phyloP scores from a whole-genome alignment of 1,284 basidiomycete species.

The Jaminaea rosea region DNA sequence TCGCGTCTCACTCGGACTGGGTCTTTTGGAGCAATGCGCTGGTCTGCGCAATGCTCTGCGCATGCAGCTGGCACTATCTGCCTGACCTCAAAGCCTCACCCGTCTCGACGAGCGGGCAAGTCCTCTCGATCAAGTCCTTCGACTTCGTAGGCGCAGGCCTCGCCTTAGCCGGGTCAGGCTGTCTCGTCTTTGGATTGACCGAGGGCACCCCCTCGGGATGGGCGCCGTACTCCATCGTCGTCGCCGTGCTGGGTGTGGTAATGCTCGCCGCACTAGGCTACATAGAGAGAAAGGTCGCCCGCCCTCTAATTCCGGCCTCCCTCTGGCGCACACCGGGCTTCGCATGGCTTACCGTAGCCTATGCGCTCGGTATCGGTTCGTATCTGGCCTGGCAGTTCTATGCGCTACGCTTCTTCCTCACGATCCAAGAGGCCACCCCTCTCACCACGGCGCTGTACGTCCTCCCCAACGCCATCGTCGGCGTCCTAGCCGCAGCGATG shows the following conservation, averaged over 20 bases:
- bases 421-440: constrained; percentile 11
- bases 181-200: constrained; percentile 14
- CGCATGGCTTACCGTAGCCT: constrained; percentile 3
- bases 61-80: constrained; percentile 3
- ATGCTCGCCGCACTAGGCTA: constrained; percentile 8
- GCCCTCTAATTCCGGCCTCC: constrained; percentile 9
- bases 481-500: constrained; percentile 11
- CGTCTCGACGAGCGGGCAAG: no score
- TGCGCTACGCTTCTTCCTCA: constrained; percentile 12
- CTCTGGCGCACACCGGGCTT: constrained; percentile 14
- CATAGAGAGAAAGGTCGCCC: constrained; percentile 7
- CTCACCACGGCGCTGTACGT: constrained; percentile 16
- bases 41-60: background rate
- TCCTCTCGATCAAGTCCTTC: constrained; percentile 4
- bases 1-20: constrained; percentile 5
- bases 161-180: constrained; percentile 9
- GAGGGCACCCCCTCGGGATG: constrained; percentile 14
- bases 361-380: constrained; percentile 15
- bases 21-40: constrained; percentile 9
- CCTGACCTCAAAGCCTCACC: no score
- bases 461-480: constrained; percentile 16
- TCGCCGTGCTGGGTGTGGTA: constrained; percentile 12
- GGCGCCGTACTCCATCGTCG: constrained; percentile 13
- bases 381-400: constrained; percentile 19
- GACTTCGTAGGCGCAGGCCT: constrained; percentile 14